These are phyloP conservation scores for Agroathelia rolfsii DNA, from an alignment of 1,284 basidiomycete species.

Conservation along the genomic window DNA sequence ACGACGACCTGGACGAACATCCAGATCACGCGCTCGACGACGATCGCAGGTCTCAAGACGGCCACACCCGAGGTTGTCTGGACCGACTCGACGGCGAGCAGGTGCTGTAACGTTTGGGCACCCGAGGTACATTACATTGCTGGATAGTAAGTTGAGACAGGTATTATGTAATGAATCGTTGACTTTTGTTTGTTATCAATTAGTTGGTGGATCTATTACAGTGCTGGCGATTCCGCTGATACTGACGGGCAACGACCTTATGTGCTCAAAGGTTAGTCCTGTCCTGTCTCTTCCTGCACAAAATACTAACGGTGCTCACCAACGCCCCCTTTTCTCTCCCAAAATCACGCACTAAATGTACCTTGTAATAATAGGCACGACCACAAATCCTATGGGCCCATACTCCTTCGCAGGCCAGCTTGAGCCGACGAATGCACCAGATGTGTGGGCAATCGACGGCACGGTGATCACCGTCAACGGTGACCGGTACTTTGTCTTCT, in stretches of 20 bases:
- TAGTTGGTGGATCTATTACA: constrained; percentile 12
- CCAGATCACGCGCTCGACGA: constrained; percentile 10
- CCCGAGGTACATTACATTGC: constrained; percentile 8
- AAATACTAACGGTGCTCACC: constrained; percentile 26
- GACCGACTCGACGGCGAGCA: constrained; percentile 12
- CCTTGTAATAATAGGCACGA: constrained; percentile 12
- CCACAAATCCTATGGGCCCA: constrained; percentile 8
- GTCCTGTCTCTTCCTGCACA: constrained; percentile 24
- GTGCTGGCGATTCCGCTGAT: constrained; percentile 12
- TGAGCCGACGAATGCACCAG: constrained; percentile 15
- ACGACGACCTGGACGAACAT: constrained; percentile 13
- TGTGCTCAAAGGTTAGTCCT: constrained; percentile 17
- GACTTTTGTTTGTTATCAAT: constrained; percentile 14
- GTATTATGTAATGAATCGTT: constrained; percentile 8
- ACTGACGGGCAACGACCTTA: constrained; percentile 14
- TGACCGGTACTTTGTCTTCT: constrained; percentile 13
- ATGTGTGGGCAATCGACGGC: constrained; percentile 15
- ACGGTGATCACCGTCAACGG: constrained; percentile 12
- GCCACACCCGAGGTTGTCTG: constrained; percentile 10
- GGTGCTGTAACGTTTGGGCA: constrained; percentile 13
- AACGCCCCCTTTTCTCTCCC: constrained; percentile 9
- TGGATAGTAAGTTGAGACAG: no score
- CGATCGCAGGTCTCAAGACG: constrained; percentile 13
- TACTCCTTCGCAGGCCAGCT: constrained; percentile 13
- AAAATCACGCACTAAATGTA: no score